Percentiles rank a stretch among this genome's conserved stretches.
Conservation (phyloP, 75 land plant species). For the Isoetes taiwanensis region DNA sequence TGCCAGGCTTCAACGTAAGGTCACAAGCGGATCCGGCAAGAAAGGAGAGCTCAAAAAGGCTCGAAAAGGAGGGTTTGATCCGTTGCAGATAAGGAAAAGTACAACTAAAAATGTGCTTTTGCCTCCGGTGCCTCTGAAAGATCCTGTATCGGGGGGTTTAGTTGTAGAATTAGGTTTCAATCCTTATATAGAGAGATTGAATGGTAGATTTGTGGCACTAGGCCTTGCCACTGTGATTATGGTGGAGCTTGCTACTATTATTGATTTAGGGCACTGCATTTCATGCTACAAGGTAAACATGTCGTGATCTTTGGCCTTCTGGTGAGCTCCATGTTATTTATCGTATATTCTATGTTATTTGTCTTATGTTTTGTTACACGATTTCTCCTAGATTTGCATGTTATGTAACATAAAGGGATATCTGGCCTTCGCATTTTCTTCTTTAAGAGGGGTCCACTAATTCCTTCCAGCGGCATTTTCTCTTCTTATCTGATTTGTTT, state of each 20-base stretch:
- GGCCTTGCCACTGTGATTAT: conserved; percentile 60
- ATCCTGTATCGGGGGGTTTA: conserved; percentile 46
- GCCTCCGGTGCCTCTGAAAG: conserved; percentile 60
- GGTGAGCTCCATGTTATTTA: too few relatives aligned
- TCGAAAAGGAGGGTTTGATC: conserved; percentile 19
- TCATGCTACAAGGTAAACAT: too few relatives aligned
- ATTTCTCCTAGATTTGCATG: too few relatives aligned
- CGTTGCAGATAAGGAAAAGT: background rate
- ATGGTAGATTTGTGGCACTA: conserved; percentile 57
- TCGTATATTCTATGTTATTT: too few relatives aligned
- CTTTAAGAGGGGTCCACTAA: too few relatives aligned
- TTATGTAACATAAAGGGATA: too few relatives aligned
- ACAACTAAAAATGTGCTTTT: conserved; percentile 26
- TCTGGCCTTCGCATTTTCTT: too few relatives aligned
- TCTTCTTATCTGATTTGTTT: too few relatives aligned
- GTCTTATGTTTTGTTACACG: too few relatives aligned
- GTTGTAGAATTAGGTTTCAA: conserved; percentile 71
- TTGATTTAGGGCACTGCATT: too few relatives aligned
- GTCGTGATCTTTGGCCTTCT: too few relatives aligned
- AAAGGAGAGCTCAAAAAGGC: conserved; percentile 59
- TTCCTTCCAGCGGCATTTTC: too few relatives aligned
- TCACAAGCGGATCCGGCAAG: conserved; percentile 51
- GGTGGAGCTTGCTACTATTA: conserved; percentile 70
- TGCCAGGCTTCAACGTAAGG: conserved; percentile 36
- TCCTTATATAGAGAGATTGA: conserved; percentile 55